Conservation (phyloP, 2,329 filamentous ascomycete species). For the Phyllosticta capitalensis region DNA sequence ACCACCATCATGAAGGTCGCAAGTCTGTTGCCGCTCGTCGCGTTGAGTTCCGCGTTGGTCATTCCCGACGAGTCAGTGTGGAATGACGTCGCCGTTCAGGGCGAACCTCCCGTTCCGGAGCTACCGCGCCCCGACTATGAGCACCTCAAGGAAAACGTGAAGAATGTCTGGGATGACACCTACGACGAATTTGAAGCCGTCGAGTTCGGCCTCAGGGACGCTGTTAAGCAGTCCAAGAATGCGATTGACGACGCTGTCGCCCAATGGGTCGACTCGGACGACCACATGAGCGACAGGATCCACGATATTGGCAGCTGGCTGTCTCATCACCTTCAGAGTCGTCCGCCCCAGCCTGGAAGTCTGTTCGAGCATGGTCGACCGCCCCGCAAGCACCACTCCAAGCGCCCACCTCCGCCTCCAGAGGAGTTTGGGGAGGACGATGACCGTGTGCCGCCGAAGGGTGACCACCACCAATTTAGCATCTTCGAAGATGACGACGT, state of each 20-base stretch:
- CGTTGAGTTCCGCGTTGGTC: constrained; percentile 42
- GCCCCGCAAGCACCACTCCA: constrained; percentile 12
- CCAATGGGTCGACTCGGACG: constrained; percentile 28
- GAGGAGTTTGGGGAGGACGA: constrained; percentile 26
- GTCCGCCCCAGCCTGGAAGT: constrained; percentile 13
- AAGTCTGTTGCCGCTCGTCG: constrained; percentile 40
- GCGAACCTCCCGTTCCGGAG: constrained; percentile 18
- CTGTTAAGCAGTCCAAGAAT: constrained; percentile 22
- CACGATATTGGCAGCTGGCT: constrained; percentile 39
- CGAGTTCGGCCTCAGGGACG: constrained; percentile 11
- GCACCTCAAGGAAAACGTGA: constrained; percentile 24
- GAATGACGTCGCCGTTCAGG: constrained; percentile 26
- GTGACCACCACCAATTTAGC: constrained; percentile 17
- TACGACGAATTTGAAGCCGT: constrained; percentile 14
- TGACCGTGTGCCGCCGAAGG: constrained; percentile 20
- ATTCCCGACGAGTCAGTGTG: constrained; percentile 39
- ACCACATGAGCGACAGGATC: constrained; percentile 32
- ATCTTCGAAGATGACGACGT: constrained; percentile 13
- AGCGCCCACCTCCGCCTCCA: constrained; percentile 21
- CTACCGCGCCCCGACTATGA: constrained; percentile 18
- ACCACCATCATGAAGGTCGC: constrained; percentile 40
- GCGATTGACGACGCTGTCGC: constrained; percentile 36
- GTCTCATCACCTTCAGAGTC: constrained; percentile 18
- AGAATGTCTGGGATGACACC: constrained; percentile 22
- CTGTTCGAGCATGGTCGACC: background rate